Conservation (phyloP, 2,329 filamentous ascomycete species). For the Furcasterigmium sp. region DNA sequence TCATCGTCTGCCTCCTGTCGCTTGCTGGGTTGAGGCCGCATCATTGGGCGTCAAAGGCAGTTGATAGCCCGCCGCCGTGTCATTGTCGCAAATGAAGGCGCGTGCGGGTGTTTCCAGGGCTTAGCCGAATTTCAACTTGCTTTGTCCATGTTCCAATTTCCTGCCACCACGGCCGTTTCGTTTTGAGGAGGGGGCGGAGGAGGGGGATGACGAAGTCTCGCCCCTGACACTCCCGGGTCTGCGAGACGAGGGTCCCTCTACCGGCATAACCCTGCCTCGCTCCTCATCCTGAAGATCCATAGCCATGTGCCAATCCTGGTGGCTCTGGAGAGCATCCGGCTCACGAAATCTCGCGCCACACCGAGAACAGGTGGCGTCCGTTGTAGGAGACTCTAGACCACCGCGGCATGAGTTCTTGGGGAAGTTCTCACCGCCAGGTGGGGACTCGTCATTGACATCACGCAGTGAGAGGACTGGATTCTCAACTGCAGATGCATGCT, state of each 20-base stretch:
- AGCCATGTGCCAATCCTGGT: slow-evolving; percentile 93
- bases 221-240: slow-evolving; percentile 22
- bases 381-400: slow-evolving; percentile 2
- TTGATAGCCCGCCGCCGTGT: not conserved
- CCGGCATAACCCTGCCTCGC: slow-evolving; percentile 39
- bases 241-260: slow-evolving; percentile 23
- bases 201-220: slow-evolving; percentile 1
- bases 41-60: not conserved
- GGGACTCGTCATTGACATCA: not conserved
- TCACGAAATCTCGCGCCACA: slow-evolving; percentile 59
- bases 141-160: slow-evolving; percentile 53
- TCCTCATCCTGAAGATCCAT: slow-evolving; percentile 70
- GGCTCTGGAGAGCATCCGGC: slow-evolving; percentile 60
- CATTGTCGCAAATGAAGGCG: not conserved
- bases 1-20: not conserved
- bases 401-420: slow-evolving; percentile 8
- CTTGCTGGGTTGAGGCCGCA: not conserved
- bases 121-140: slow-evolving; percentile 55
- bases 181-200: slow-evolving; percentile 31
- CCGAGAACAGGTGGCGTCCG: slow-evolving; percentile 48
- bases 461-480: slow-evolving; percentile 10
- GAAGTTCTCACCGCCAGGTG: not conserved
- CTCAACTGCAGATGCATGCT: slow-evolving; percentile 24
- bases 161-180: slow-evolving; percentile 22
- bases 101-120: too few relatives aligned